Evolutionary conservation across 768 basidiomycete species (phyloP).

Genomic region (Suillus clintonianus): DNA sequence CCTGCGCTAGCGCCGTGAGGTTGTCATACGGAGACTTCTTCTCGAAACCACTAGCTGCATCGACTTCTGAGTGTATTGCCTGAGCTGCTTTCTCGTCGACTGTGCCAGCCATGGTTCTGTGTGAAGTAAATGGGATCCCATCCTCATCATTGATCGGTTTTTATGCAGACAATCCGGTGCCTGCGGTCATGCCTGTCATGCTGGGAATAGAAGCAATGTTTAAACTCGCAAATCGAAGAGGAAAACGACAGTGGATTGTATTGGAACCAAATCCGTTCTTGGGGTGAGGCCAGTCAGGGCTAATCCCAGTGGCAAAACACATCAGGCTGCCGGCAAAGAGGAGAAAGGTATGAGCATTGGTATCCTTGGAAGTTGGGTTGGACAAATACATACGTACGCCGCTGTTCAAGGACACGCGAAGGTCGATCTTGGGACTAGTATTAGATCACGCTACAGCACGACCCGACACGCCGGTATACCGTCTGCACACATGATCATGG

Average conservation of each 20-base stretch:
- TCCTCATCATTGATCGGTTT: not conserved
- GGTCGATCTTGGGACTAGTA: not conserved
- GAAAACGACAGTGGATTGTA: not conserved
- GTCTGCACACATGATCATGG: not conserved
- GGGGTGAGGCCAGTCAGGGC: no score
- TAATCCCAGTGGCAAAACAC: not conserved
- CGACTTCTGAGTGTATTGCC: not conserved
- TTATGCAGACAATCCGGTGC: not conserved
- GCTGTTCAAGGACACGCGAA: not conserved
- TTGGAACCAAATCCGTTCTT: not conserved
- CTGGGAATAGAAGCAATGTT: not conserved
- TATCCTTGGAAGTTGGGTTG: not conserved
- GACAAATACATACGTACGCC: not conserved
- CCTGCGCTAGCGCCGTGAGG: constrained; percentile 22
- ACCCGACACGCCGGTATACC: not conserved
- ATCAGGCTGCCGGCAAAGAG: not conserved
- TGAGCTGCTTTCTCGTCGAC: constrained; percentile 12
- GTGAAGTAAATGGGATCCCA: not conserved
- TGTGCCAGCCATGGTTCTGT: constrained; percentile 8
- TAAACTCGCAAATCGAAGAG: not conserved
- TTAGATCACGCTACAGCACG: not conserved
- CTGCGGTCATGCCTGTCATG: not conserved
- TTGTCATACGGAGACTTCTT: constrained; percentile 9
- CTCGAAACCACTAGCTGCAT: constrained; percentile 9
- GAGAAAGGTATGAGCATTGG: not conserved